Conservation (phyloP, 768 basidiomycete genomes). For the Ramaria sp. region DNA sequence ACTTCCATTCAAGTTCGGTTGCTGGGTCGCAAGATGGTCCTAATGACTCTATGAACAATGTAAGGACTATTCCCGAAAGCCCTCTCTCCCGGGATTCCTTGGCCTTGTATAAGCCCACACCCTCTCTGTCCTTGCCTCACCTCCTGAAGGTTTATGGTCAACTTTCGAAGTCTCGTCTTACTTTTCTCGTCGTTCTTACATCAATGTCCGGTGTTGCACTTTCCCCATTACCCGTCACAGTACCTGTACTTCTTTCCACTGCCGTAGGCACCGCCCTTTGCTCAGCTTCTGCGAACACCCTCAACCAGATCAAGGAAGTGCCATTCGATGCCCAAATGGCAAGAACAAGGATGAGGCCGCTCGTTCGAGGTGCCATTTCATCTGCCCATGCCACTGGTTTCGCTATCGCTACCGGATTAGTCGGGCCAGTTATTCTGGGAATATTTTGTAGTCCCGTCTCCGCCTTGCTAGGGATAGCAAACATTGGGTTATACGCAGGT, state of each 20-base stretch:
- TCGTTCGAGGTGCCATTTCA: conserved; percentile 75
- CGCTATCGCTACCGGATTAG: conserved; percentile 61
- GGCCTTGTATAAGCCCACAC: conserved; percentile 6
- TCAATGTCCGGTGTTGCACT: conserved; percentile 90
- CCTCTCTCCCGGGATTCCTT: neutral
- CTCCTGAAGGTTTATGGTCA: conserved; percentile 58
- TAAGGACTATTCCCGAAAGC: neutral
- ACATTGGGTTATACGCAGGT: conserved; percentile 84
- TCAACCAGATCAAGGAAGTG: conserved; percentile 91
- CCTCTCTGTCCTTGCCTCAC: conserved; percentile 30
- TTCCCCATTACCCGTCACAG: conserved; percentile 74
- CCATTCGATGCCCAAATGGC: conserved; percentile 97
- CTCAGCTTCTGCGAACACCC: conserved; percentile 84
- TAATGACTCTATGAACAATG: neutral
- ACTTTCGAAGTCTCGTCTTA: conserved; percentile 78
- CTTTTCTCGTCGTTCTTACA: conserved; percentile 74
- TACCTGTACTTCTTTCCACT: conserved; percentile 78
- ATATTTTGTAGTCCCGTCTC: conserved; percentile 79
- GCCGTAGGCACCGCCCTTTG: conserved; percentile 86
- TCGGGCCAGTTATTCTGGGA: conserved; percentile 71
- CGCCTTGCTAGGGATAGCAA: conserved; percentile 70
- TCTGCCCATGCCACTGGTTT: conserved; percentile 80
- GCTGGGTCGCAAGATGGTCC: neutral
- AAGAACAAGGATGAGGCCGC: conserved; percentile 77
- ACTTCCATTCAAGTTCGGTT: neutral